These are phyloP conservation scores for Boletellus deceptivus DNA, from an alignment of 1,284 basidiomycete species.

Conservation along the genomic window DNA sequence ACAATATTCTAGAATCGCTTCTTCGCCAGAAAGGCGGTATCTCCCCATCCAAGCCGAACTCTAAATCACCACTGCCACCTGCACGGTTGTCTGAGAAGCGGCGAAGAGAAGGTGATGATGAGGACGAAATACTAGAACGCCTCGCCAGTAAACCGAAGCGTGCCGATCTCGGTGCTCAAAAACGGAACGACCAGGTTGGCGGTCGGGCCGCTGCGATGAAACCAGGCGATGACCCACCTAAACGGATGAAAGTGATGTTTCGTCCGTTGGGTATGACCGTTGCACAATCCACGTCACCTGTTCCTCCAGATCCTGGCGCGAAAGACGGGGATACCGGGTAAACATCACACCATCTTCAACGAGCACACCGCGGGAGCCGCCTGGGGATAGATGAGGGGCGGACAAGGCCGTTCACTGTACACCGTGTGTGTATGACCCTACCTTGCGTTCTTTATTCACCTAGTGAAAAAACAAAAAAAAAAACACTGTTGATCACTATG, in stretches of 20 bases:
- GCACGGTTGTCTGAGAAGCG: conserved; percentile 68
- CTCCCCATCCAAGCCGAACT: conserved; percentile 44
- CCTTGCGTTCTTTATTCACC: conserved; percentile 10
- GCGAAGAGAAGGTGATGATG: conserved; percentile 71
- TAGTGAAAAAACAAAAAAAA: neutral
- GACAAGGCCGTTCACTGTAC: conserved; percentile 3
- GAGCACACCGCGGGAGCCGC: neutral
- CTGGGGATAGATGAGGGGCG: neutral
- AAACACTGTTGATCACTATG: conserved; percentile 7
- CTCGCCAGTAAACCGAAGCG: conserved; percentile 58
- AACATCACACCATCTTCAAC: neutral
- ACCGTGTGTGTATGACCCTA: conserved; percentile 15
- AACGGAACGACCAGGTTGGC: conserved; percentile 28
- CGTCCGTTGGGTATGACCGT: conserved; percentile 42
- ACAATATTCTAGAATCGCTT: conserved; percentile 53
- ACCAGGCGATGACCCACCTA: conserved; percentile 61
- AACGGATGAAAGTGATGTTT: conserved; percentile 76
- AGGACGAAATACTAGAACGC: conserved; percentile 59
- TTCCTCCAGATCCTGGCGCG: conserved; percentile 59
- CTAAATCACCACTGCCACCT: conserved; percentile 33
- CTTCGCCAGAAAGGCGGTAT: conserved; percentile 43
- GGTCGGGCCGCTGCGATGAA: conserved; percentile 37
- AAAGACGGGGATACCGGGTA: conserved; percentile 78
- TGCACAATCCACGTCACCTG: conserved; percentile 35
- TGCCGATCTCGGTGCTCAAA: conserved; percentile 41